phyloP scores from a whole-genome alignment of 2,329 filamentous ascomycete species.

The Aspergillus sp. region DNA sequence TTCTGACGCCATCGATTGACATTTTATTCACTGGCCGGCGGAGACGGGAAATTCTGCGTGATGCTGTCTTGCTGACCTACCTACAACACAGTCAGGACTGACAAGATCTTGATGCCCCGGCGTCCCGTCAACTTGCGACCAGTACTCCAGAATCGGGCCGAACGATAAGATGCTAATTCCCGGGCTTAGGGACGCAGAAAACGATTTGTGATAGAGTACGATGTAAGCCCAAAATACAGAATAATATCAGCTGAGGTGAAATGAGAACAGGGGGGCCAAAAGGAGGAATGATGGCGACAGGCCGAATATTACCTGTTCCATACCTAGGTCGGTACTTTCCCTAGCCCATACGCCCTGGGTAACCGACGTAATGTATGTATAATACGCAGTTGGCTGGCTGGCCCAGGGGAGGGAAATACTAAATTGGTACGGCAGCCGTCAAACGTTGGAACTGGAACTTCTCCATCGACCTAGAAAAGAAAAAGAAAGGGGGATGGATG shows the following conservation, averaged over 20 bases:
- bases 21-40: neutral
- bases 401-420: neutral
- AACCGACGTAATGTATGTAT: neutral
- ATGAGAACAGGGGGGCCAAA: constrained; percentile 1
- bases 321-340: neutral
- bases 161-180: neutral
- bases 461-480: constrained; percentile 15
- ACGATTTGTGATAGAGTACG: neutral
- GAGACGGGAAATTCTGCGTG: neutral
- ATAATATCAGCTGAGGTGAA: constrained; percentile 1
- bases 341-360: no score
- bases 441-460: constrained; percentile 7
- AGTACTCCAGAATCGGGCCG: neutral
- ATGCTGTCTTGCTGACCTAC: no score
- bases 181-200: neutral
- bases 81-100: no score
- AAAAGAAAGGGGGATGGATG: constrained; percentile 27
- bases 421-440: neutral
- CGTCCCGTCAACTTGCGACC: neutral
- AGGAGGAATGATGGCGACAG: neutral
- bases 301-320: neutral
- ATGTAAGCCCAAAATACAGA: neutral
- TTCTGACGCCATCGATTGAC: neutral
- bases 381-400: neutral
- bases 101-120: no score